Conservation (phyloP, 2,329 filamentous ascomycete genomes). For the Hortaea sp. region DNA sequence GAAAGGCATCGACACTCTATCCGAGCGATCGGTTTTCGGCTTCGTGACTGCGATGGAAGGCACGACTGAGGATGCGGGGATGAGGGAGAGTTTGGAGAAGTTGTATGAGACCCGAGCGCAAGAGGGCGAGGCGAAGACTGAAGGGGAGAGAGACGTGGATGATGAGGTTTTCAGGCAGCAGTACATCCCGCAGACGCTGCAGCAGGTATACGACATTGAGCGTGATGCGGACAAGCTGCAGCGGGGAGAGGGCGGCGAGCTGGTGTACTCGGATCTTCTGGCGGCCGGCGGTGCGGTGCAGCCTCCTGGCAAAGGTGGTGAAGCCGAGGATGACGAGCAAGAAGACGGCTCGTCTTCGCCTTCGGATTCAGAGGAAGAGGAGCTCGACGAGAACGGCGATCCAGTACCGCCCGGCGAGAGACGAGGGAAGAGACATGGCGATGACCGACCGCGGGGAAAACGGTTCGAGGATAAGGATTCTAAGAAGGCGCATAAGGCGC, state of each 20-base stretch:
- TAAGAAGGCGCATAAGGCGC: slow-evolving; percentile 80
- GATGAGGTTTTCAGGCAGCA: slow-evolving; percentile 91
- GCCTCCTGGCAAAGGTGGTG: background rate
- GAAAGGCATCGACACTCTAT: slow-evolving; percentile 70
- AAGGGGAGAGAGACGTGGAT: slow-evolving; percentile 56
- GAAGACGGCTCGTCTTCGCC: slow-evolving; percentile 11
- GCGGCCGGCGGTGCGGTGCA: slow-evolving; percentile 40
- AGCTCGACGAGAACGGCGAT: slow-evolving; percentile 20
- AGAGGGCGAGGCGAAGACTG: slow-evolving; percentile 36
- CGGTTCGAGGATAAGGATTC: slow-evolving; percentile 84
- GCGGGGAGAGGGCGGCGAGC: slow-evolving; percentile 61
- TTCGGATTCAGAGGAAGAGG: slow-evolving; percentile 10
- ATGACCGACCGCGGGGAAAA: slow-evolving; percentile 57
- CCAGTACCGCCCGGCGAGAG: background rate
- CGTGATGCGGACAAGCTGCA: slow-evolving; percentile 72
- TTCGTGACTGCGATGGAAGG: slow-evolving; percentile 63
- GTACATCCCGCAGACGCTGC: slow-evolving; percentile 90
- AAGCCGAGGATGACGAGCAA: slow-evolving; percentile 1
- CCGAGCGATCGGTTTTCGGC: slow-evolving; percentile 70
- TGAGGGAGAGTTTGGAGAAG: slow-evolving; percentile 54
- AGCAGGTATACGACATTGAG: slow-evolving; percentile 94
- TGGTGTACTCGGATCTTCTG: slow-evolving; percentile 77
- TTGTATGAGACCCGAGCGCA: slow-evolving; percentile 51
- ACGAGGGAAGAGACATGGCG: slow-evolving; percentile 3
- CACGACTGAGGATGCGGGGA: slow-evolving; percentile 49